Conservation (phyloP, 768 basidiomycete genomes). For the Kwoniella sp. region DNA sequence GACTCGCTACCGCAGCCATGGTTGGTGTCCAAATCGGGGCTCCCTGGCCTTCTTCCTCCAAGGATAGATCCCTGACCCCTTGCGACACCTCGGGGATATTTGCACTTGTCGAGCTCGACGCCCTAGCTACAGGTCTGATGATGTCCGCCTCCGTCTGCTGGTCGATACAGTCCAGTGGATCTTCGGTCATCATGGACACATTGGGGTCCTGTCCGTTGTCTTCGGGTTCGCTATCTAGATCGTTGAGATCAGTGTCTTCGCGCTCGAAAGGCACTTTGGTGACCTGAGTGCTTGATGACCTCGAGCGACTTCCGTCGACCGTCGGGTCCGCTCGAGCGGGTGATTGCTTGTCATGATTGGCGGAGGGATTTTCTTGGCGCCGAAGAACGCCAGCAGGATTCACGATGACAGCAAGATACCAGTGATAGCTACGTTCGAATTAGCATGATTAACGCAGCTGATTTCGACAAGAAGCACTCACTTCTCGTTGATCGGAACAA, state of each 20-base stretch:
- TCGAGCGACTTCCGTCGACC: neutral
- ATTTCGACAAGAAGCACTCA: constrained; percentile 57
- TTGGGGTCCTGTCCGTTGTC: neutral
- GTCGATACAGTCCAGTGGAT: constrained; percentile 23
- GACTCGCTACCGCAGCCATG: constrained; percentile 1
- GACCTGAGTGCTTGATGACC: constrained; percentile 5
- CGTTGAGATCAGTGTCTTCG: constrained; percentile 4
- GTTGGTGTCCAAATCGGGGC: constrained; percentile 16
- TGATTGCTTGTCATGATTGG: neutral
- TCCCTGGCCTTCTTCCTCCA: constrained; percentile 9
- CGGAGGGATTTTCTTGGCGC: neutral
- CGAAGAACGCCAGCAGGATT: constrained; percentile 68
- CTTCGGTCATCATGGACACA: constrained; percentile 3
- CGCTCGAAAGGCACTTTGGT: neutral
- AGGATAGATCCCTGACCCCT: constrained; percentile 2
- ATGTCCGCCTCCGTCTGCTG: constrained; percentile 4
- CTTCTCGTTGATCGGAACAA: constrained; percentile 97
- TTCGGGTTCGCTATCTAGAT: constrained; percentile 8
- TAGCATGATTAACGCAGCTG: too few species aligned
- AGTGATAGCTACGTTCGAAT: constrained; percentile 70
- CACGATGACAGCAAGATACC: constrained; percentile 94
- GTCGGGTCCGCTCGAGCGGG: constrained; percentile 1
- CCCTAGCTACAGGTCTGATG: neutral
- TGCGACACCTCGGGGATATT: constrained; percentile 6
- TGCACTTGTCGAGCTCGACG: neutral